A percentile compares a stretch with the other conserved stretches of the same genome.
These are phyloP conservation scores for Vinca minor DNA, from an alignment of 257 asterid genomes.

Conservation along the genomic window DNA sequence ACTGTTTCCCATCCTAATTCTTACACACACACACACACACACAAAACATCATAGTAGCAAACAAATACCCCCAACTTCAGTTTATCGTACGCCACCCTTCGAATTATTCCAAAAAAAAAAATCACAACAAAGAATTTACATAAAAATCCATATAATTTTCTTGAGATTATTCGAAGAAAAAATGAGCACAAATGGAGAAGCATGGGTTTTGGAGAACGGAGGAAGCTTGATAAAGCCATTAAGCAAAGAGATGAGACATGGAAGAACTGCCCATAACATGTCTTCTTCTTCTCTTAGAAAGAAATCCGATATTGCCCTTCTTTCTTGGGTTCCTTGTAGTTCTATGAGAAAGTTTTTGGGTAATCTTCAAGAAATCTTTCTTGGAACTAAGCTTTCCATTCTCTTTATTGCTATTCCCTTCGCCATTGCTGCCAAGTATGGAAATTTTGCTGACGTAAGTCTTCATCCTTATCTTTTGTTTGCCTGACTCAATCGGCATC, in stretches of 20 bases:
- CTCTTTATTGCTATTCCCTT: constrained; percentile 68
- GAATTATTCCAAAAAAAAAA: too few relatives aligned
- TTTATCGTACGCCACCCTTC: too few relatives aligned
- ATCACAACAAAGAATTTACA: too few relatives aligned
- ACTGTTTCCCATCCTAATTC: too few relatives aligned
- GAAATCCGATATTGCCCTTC: constrained; percentile 56
- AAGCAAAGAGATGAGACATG: constrained; percentile 46
- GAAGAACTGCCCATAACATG: constrained; percentile 61
- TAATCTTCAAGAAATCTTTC: constrained; percentile 63
- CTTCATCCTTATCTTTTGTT: too few relatives aligned
- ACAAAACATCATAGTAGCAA: too few relatives aligned
- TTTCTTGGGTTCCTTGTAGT: constrained; percentile 38
- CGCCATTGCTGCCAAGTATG: constrained; percentile 49
- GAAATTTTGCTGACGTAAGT: constrained; percentile 46
- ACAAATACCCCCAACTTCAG: too few relatives aligned
- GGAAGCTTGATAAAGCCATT: constrained; percentile 24
- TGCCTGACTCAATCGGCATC: too few relatives aligned
- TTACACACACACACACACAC: too few relatives aligned
- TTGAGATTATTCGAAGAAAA: too few relatives aligned
- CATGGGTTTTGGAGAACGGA: constrained; percentile 62
- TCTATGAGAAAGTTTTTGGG: constrained; percentile 29
- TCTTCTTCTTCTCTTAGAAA: constrained; percentile 71
- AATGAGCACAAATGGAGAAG: constrained; percentile 36
- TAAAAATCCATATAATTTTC: too few relatives aligned
- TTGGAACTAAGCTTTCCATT: constrained; percentile 70